A percentile compares a stretch with the other conserved stretches of the same genome.
These are phyloP conservation scores for Myochromella boudieri DNA, from an alignment of 768 basidiomycete genomes.

Conservation along the genomic window DNA sequence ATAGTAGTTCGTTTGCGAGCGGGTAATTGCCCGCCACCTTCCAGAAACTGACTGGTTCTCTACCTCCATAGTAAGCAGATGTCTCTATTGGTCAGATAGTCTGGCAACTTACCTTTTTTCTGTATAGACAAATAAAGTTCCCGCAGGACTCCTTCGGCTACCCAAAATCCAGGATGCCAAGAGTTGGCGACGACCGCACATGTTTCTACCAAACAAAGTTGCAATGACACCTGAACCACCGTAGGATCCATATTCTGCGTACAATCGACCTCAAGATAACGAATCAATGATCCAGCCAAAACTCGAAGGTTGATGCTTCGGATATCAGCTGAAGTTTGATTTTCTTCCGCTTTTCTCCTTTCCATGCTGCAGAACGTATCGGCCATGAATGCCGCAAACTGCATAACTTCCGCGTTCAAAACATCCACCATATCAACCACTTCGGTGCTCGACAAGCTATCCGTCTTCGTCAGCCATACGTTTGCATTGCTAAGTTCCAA, in stretches of 20 bases:
- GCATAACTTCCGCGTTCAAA: constrained; percentile 20
- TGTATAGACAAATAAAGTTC: constrained; percentile 15
- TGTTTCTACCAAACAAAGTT: constrained; percentile 11
- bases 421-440: constrained; percentile 26
- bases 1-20: constrained; percentile 11
- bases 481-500: constrained; percentile 42
- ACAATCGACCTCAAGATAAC: constrained; percentile 1
- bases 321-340: background rate
- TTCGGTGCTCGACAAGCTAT: constrained; percentile 43
- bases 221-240: constrained; percentile 18
- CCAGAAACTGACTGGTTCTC: constrained; percentile 15
- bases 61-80: background rate
- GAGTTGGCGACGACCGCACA: constrained; percentile 12
- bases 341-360: constrained; percentile 3
- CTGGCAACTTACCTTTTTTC: constrained; percentile 10
- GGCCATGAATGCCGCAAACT: constrained; percentile 20
- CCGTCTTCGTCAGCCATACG: constrained; percentile 42
- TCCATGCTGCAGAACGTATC: constrained; percentile 8
- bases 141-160: constrained; percentile 7
- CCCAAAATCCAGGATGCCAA: constrained; percentile 14
- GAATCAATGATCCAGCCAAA: constrained; percentile 11
- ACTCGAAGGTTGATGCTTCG: constrained; percentile 7
- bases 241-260: constrained; percentile 13
- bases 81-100: background rate
- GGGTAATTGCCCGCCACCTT: constrained; percentile 15